These are phyloP conservation scores for Cyclotella baltica DNA, from an alignment of 108 stramenopile genomes.

Conservation along the genomic window DNA sequence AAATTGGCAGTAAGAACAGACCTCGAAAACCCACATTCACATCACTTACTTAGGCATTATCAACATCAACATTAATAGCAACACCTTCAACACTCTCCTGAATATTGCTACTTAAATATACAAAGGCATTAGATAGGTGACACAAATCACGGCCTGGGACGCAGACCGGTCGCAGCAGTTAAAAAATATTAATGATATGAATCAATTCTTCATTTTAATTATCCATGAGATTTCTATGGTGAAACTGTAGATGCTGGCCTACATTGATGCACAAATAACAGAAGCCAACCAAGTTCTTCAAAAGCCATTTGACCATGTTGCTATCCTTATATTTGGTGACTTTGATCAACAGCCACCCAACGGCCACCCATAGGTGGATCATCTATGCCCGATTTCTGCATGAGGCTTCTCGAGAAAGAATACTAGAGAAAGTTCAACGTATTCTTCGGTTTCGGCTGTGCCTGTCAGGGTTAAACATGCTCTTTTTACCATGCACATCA, in stretches of 20 bases:
- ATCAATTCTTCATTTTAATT: slow-evolving; percentile 15
- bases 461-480: too few relatives aligned
- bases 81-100: slow-evolving; percentile 15
- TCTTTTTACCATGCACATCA: too few relatives aligned
- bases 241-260: slow-evolving; percentile 30
- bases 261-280: slow-evolving; percentile 22
- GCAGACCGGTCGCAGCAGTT: background rate
- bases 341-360: slow-evolving; percentile 28
- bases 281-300: slow-evolving; percentile 22
- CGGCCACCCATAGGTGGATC: slow-evolving; percentile 33
- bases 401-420: slow-evolving; percentile 9
- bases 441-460: too few relatives aligned
- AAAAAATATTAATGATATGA: slow-evolving; percentile 6
- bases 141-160: background rate
- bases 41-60: slow-evolving; percentile 22
- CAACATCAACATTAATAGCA: slow-evolving; percentile 14
- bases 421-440: slow-evolving; percentile 5
- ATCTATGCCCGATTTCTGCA: slow-evolving; percentile 14
- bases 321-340: slow-evolving; percentile 17
- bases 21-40: slow-evolving; percentile 9
- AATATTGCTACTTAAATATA: background rate
- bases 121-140: background rate
- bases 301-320: slow-evolving; percentile 20
- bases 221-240: slow-evolving; percentile 31
- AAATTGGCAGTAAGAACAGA: background rate